Percentiles rank a stretch among this genome's conserved stretches.
phyloP scores from a whole-genome alignment of 2,329 filamentous ascomycete species.

The Epichloe gansuensis region DNA sequence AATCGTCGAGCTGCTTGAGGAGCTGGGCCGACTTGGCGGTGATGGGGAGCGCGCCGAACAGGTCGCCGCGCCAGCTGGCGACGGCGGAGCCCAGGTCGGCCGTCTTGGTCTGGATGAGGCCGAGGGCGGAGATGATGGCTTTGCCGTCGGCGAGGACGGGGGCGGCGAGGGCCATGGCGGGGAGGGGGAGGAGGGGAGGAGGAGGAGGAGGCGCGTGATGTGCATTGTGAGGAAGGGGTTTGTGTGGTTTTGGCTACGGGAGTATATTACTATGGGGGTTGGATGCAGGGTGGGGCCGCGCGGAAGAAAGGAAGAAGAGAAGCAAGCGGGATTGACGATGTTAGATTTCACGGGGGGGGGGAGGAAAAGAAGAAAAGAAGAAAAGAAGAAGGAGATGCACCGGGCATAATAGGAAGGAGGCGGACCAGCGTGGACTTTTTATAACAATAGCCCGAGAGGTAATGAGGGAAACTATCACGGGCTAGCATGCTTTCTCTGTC shows the following conservation, averaged over 20 bases:
- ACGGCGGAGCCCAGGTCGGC: conserved; percentile 22
- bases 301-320: too few species aligned
- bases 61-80: conserved; percentile 23
- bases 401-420: not conserved
- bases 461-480: not conserved
- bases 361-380: too few species aligned
- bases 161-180: conserved; percentile 3
- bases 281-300: too few species aligned
- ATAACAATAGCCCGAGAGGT: not conserved
- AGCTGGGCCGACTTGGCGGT: conserved; percentile 24
- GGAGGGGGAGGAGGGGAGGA: not conserved
- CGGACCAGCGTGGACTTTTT: not conserved
- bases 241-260: not conserved
- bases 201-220: not conserved
- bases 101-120: conserved; percentile 21
- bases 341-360: too few species aligned
- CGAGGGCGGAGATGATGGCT: conserved; percentile 16
- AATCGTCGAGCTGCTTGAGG: conserved; percentile 26
- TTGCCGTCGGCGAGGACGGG: conserved; percentile 2
- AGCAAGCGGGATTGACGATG: too few species aligned
- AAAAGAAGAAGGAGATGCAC: too few species aligned
- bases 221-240: not conserved
- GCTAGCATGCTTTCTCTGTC: not conserved
- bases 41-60: conserved; percentile 28
- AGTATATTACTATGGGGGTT: not conserved